Percentiles rank a stretch among this genome's conserved stretches.
Evolutionary conservation across 2,329 filamentous ascomycete species (phyloP).

Genomic region (Penicillium sp.): DNA sequence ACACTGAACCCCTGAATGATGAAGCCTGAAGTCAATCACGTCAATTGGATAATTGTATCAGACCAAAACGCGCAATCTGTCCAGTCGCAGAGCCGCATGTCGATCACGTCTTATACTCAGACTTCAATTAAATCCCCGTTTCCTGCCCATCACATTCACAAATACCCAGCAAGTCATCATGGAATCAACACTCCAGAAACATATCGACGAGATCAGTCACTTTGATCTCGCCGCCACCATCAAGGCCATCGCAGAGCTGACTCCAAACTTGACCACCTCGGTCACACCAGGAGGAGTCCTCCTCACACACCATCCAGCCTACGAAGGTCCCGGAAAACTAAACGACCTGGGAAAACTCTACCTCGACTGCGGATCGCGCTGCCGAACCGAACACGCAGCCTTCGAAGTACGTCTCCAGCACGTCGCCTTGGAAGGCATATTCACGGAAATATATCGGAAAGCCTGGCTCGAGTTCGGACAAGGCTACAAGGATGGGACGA

Average conservation of each 20-base stretch:
- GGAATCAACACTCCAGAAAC: constrained; percentile 3
- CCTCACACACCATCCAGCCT: constrained; percentile 11
- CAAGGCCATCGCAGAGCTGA: constrained; percentile 9
- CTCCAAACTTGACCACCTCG: constrained; percentile 10
- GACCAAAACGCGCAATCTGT: too few relatives aligned
- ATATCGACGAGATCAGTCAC: constrained; percentile 11
- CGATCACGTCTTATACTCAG: too few relatives aligned
- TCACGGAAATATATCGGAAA: constrained; percentile 12
- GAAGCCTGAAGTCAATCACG: too few relatives aligned
- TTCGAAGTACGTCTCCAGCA: constrained; percentile 16
- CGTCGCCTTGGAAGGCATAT: constrained; percentile 8
- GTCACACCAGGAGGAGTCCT: constrained; percentile 5
- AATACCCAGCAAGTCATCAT: too few relatives aligned
- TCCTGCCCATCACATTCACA: too few relatives aligned
- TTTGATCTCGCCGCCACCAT: constrained; percentile 10
- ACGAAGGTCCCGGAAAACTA: constrained; percentile 12
- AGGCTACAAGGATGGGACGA: constrained; percentile 6
- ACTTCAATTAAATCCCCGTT: too few relatives aligned
- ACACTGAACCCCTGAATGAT: too few relatives aligned
- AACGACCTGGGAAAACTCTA: constrained; percentile 14
- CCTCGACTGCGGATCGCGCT: constrained; percentile 8
- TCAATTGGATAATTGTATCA: too few relatives aligned
- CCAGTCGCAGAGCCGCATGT: constrained; percentile 1
- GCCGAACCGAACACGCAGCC: constrained; percentile 14
- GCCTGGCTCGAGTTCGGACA: constrained; percentile 1